phyloP scores from a whole-genome alignment of 148 eudicot species.

The Silene uniflora region DNA sequence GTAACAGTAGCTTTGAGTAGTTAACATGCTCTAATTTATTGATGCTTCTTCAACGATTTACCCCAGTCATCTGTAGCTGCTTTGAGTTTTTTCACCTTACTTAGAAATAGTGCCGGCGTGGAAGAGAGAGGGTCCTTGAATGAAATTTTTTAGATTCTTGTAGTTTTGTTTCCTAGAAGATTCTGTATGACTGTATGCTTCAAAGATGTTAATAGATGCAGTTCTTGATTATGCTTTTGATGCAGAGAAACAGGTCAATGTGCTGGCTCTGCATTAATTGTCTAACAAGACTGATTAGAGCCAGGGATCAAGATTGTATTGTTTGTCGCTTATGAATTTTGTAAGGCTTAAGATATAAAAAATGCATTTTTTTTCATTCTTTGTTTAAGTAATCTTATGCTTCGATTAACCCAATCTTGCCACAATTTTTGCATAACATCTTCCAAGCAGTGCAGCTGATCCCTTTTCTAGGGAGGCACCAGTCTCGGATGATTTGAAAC shows the following conservation, averaged over 20 bases:
- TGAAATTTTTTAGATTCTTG: conserved; percentile 10
- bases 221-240: conserved; percentile 80
- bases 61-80: not conserved
- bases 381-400: conserved; percentile 23
- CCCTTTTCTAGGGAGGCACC: conserved; percentile 44
- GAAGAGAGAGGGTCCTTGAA: conserved; percentile 9
- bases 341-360: conserved; percentile 41
- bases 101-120: conserved; percentile 16
- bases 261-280: conserved; percentile 68
- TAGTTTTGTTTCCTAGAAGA: conserved; percentile 19
- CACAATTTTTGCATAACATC: conserved; percentile 31
- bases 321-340: conserved; percentile 42
- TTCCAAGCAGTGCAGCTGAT: conserved; percentile 46
- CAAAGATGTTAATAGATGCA: conserved; percentile 26
- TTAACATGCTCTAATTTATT: not conserved
- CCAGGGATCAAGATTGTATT: conserved; percentile 47
- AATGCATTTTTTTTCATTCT: not conserved
- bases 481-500: conserved; percentile 36
- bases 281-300: conserved; percentile 68
- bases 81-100: not conserved
- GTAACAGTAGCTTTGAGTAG: not conserved
- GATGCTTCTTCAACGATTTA: not conserved
- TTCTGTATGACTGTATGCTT: not conserved
- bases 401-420: conserved; percentile 30
- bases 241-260: conserved; percentile 87